These are phyloP conservation scores for Globisporangium irregulare DNA, from an alignment of 352 stramenopile genomes.

Conservation along the genomic window DNA sequence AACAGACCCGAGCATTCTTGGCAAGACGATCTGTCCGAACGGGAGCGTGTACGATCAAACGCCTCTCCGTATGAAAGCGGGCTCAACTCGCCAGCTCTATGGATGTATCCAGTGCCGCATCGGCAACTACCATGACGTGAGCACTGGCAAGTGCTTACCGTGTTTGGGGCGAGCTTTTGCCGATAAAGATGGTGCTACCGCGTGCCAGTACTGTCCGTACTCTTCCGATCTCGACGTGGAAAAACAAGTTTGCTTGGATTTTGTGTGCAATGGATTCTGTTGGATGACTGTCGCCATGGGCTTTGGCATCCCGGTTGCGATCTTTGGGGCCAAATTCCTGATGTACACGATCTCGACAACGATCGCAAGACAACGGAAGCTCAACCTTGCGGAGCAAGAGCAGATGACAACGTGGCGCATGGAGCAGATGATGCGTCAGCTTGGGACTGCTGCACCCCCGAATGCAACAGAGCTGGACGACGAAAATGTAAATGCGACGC, in stretches of 20 bases:
- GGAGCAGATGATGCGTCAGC: constrained; percentile 56
- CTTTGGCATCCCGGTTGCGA: constrained; percentile 40
- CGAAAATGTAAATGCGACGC: constrained; percentile 21
- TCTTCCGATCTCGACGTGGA: constrained; percentile 45
- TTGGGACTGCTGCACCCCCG: constrained; percentile 21
- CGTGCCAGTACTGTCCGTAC: constrained; percentile 60
- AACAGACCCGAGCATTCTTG: constrained; percentile 27
- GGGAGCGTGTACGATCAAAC: constrained; percentile 46
- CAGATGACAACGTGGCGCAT: constrained; percentile 69
- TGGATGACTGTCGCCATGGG: constrained; percentile 63
- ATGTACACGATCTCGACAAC: constrained; percentile 41
- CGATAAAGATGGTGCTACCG: constrained; percentile 43
- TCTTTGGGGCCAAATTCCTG: constrained; percentile 56
- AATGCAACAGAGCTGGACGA: constrained; percentile 21
- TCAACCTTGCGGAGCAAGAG: constrained; percentile 58
- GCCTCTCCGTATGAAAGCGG: constrained; percentile 16
- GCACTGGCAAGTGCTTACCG: constrained; percentile 31
- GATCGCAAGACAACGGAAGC: constrained; percentile 32
- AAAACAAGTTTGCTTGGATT: constrained; percentile 36
- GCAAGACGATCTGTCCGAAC: constrained; percentile 44
- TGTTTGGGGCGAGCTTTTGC: constrained; percentile 50
- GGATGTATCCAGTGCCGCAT: constrained; percentile 64
- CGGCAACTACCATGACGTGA: constrained; percentile 56
- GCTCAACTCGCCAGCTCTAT: constrained; percentile 27
- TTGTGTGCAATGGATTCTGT: constrained; percentile 54